Evolutionary conservation across 2,329 filamentous ascomycete genomes (phyloP), one percentile per base, ranked within the genome.

Genomic region (Colletotrichum sp.): DNA sequence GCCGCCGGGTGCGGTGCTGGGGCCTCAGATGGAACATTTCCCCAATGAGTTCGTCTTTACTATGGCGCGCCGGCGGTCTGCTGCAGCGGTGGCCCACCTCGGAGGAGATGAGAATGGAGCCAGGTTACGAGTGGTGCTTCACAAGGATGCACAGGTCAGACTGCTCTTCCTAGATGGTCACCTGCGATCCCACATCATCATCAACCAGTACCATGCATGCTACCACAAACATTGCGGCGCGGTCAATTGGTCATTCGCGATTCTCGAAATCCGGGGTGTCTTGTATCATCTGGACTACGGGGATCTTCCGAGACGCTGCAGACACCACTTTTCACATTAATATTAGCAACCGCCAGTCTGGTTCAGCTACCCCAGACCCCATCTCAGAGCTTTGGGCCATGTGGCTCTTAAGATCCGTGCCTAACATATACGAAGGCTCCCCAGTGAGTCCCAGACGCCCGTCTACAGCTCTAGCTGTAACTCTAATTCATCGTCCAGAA

Each of bases 251-350:
- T 59, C 26, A 28, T 3, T 24, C 28, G 34, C 18, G 12, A 21
- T 24, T 18, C 21, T 30, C 59, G 7, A 21, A n/a, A 7, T 39
- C 26, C 8, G 52, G 30, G 60, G 69, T 70, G n/a, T 36, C 36
- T 32, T 32, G 55, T 18, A n/a, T 39, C 26, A 60, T 44, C 18
- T 67, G n/a, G 39, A 34, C 21, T 55, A 70, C 71, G 15, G 66
- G 30, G 13, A 74, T 65, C 57, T 70, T 74, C 34, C 71, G 59
- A 70, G 59, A 70, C 44, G 66, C 66, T 49, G 71, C 66, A 74
- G 26, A 26, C 18, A 62, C 15, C 44, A 44, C 24, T 52, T 52
- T 34, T 67, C 65, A 32, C 12, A 26, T 26, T 24, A 66, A 30
- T 55, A 57, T 21, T 57, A 59, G n/a, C 30, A 69, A 21, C 28